These are phyloP conservation scores for Nigrospora oryzae DNA, from an alignment of 2,329 filamentous ascomycete genomes.

Conservation along the genomic window DNA sequence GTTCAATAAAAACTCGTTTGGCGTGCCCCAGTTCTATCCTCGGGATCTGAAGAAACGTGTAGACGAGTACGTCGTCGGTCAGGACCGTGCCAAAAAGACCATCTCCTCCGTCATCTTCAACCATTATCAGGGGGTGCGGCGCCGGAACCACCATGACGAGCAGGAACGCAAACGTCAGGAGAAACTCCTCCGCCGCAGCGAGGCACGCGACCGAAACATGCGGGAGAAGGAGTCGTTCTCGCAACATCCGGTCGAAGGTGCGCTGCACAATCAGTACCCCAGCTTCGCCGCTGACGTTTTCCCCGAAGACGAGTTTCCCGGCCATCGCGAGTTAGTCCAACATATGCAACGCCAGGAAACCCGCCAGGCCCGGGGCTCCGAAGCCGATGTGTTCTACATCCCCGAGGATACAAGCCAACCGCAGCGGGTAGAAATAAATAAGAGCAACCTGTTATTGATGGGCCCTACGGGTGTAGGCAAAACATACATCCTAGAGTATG, in stretches of 20 bases:
- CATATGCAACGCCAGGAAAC: constrained; percentile 25
- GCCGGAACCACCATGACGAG: constrained; percentile 71
- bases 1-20: constrained; percentile 48
- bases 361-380: constrained; percentile 19
- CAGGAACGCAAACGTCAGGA: constrained; percentile 48
- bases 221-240: constrained; percentile 51
- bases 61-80: constrained; percentile 93
- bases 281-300: constrained; percentile 24
- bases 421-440: constrained; percentile 69
- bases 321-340: constrained; percentile 38
- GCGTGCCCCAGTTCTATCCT: constrained; percentile 56
- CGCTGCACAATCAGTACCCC: constrained; percentile 20
- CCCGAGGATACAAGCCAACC: constrained; percentile 35
- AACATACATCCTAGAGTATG: constrained; percentile 77
- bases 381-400: constrained; percentile 34
- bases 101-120: constrained; percentile 92
- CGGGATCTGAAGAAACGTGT: constrained; percentile 77
- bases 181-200: constrained; percentile 51
- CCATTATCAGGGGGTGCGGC: constrained; percentile 83
- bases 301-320: constrained; percentile 45
- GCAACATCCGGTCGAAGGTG: constrained; percentile 71
- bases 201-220: constrained; percentile 46
- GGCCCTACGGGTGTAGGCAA: constrained; percentile 95
- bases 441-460: constrained; percentile 86
- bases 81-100: constrained; percentile 89